These are phyloP conservation scores for Pythium sp. DNA, from an alignment of 352 stramenopile genomes.

Conservation along the genomic window DNA sequence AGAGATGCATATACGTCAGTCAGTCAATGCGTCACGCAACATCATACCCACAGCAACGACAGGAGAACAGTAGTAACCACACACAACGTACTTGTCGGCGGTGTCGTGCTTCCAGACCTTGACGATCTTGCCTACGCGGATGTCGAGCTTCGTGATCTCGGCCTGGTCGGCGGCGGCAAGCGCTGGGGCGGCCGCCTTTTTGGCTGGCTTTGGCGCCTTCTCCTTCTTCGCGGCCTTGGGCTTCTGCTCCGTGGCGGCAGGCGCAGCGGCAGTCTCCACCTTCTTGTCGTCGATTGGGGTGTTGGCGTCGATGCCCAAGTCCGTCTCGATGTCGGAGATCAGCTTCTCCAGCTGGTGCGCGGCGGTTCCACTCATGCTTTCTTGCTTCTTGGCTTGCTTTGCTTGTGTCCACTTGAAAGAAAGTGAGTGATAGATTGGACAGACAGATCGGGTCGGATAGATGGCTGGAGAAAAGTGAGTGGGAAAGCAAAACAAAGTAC, in stretches of 20 bases:
- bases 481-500: not conserved
- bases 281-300: constrained; percentile 30
- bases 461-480: not conserved
- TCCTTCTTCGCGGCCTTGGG: constrained; percentile 30
- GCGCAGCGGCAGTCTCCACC: constrained; percentile 5
- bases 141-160: constrained; percentile 91
- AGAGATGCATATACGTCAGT: not conserved
- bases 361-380: constrained; percentile 37
- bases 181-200: constrained; percentile 45
- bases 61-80: not conserved
- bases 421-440: not conserved
- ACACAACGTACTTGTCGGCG: constrained; percentile 68
- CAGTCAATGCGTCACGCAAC: not conserved
- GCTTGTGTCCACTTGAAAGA: constrained; percentile 1
- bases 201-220: constrained; percentile 34
- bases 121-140: constrained; percentile 89
- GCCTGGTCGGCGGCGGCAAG: constrained; percentile 53
- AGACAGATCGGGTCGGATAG: not conserved
- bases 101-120: constrained; percentile 92
- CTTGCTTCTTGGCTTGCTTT: constrained; percentile 2
- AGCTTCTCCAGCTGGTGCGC: constrained; percentile 66
- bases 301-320: constrained; percentile 72
- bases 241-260: constrained; percentile 23
- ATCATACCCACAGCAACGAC: not conserved
- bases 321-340: constrained; percentile 67